Percentiles rank a stretch among this genome's conserved stretches.
Evolutionary conservation across 2,329 filamentous ascomycete species (phyloP).

Genomic region (Botrytis elliptica): DNA sequence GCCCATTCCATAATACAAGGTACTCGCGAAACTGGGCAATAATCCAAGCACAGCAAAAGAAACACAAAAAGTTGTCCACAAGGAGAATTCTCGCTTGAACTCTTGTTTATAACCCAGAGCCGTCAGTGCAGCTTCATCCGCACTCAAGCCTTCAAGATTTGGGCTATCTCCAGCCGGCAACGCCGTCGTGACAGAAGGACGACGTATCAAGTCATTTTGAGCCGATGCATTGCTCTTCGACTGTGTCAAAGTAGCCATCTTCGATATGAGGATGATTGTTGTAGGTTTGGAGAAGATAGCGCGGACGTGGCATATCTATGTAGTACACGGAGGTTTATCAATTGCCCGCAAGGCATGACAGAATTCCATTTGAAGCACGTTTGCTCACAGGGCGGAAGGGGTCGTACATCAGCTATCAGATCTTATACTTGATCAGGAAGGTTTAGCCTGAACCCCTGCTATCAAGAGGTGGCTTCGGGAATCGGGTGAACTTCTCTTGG

Average conservation of each 20-base stretch:
- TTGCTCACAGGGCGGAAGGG: conserved; percentile 6
- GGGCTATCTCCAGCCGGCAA: conserved; percentile 49
- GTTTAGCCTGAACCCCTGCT: conserved; percentile 15
- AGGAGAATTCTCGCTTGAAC: conserved; percentile 64
- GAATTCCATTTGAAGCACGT: not conserved
- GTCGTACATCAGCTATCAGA: conserved; percentile 18
- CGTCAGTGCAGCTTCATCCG: conserved; percentile 61
- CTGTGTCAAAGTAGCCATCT: conserved; percentile 11
- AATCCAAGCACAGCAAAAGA: conserved; percentile 71
- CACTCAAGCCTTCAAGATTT: conserved; percentile 45
- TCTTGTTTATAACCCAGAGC: conserved; percentile 57
- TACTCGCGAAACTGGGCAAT: conserved; percentile 69
- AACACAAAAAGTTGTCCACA: conserved; percentile 74
- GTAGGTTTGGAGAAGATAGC: not conserved
- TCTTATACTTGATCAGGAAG: conserved; percentile 17
- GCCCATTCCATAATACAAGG: conserved; percentile 67
- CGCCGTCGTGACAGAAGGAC: conserved; percentile 49
- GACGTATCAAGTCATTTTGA: conserved; percentile 20
- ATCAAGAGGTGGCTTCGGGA: conserved; percentile 7
- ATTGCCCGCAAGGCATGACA: not conserved
- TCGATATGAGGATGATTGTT: conserved; percentile 13
- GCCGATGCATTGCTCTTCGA: conserved; percentile 20
- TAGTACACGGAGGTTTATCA: conserved; percentile 9
- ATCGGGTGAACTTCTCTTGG: conserved; percentile 1
- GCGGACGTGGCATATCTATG: conserved; percentile 13